A percentile compares a stretch with the other conserved stretches of the same genome.
These are phyloP conservation scores for Crotalaria pallida DNA, from an alignment of 306 rosid genomes.

Conservation along the genomic window DNA sequence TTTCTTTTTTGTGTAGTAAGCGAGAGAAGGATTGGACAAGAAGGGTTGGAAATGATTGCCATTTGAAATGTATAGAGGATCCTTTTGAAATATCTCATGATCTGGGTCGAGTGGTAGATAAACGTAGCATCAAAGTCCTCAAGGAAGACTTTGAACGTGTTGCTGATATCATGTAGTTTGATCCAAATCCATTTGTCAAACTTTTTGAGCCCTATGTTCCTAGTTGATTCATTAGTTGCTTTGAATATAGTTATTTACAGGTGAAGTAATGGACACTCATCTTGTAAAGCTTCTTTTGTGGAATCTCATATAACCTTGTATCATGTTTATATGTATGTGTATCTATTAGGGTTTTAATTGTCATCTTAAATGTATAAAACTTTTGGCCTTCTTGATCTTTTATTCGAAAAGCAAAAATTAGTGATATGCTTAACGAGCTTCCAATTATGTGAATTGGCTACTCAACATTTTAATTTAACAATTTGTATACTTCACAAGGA, in stretches of 20 bases:
- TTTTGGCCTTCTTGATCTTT: constrained; percentile 17
- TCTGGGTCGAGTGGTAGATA: constrained; percentile 93
- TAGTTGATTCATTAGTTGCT: constrained; percentile 21
- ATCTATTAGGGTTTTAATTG: constrained; percentile 17
- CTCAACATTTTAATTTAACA: background rate
- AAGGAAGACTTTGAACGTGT: constrained; percentile 97
- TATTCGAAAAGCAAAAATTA: background rate
- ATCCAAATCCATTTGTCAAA: constrained; percentile 71
- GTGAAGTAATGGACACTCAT: constrained; percentile 22
- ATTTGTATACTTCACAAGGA: background rate
- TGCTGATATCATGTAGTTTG: constrained; percentile 69
- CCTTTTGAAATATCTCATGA: constrained; percentile 93
- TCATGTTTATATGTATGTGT: constrained; percentile 37
- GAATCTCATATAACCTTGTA: background rate
- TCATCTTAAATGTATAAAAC: constrained; percentile 25
- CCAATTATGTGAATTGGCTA: background rate
- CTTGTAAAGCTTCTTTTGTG: constrained; percentile 30
- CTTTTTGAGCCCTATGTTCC: constrained; percentile 77
- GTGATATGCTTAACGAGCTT: background rate
- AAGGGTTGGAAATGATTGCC: constrained; percentile 86
- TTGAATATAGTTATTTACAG: constrained; percentile 26
- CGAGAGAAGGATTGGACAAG: constrained; percentile 92
- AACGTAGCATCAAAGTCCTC: constrained; percentile 76
- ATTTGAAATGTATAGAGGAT: constrained; percentile 95
- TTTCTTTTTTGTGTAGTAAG: constrained; percentile 46